phyloP scores from a whole-genome alignment of 108 stramenopile species.

The Hondaea fermentalgiana region DNA sequence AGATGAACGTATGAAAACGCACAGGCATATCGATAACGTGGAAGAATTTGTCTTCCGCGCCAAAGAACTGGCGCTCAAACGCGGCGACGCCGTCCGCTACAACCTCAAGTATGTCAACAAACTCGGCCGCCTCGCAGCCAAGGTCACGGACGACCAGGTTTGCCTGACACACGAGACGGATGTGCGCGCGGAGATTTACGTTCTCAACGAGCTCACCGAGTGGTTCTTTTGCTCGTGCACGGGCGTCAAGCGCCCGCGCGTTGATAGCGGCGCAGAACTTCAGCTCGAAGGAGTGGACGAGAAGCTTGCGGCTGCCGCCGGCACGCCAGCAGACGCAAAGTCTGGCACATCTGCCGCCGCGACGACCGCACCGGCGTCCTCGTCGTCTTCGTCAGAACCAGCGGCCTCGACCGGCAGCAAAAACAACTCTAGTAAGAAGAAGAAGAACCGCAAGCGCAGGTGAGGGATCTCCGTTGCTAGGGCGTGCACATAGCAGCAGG shows the following conservation, averaged over 20 bases:
- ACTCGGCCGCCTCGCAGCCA: background rate
- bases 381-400: background rate
- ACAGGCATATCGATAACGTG: background rate
- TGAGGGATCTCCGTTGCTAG: background rate
- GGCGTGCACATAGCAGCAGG: too few relatives aligned
- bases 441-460: background rate
- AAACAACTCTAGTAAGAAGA: background rate
- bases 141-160: background rate
- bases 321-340: background rate
- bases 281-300: background rate
- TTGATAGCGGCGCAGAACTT: background rate
- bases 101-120: background rate
- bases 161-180: background rate
- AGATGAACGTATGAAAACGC: too few relatives aligned
- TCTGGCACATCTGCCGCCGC: background rate
- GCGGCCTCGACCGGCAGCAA: background rate
- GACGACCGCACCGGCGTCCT: too few relatives aligned
- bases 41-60: conserved; percentile 1
- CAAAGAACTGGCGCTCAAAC: background rate
- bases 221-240: conserved; percentile 1
- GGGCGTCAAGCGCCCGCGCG: background rate
- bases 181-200: background rate
- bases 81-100: background rate
- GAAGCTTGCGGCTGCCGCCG: background rate
- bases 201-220: background rate